These are phyloP conservation scores for Claviceps sp. DNA, from an alignment of 2,329 filamentous ascomycete species.

Conservation along the genomic window DNA sequence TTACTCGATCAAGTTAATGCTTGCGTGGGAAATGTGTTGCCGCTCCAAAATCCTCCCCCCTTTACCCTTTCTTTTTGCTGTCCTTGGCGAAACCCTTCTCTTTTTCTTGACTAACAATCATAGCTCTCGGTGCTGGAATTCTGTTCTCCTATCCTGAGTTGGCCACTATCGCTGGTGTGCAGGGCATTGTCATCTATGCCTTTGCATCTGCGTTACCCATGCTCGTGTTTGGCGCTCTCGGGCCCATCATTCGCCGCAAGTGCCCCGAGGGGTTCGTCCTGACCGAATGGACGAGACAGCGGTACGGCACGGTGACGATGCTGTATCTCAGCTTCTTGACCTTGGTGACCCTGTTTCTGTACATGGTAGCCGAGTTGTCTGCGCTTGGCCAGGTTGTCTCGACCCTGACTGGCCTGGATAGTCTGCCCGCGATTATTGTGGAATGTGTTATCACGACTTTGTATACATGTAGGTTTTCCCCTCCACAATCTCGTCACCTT, in stretches of 20 bases:
- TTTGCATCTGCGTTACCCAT: constrained; percentile 59
- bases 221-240: constrained; percentile 59
- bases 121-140: constrained; percentile 73
- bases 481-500: background rate
- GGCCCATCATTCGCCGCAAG: constrained; percentile 64
- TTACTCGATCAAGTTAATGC: constrained; percentile 98
- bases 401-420: constrained; percentile 60
- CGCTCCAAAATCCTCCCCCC: constrained; percentile 43
- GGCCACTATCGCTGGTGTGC: constrained; percentile 64
- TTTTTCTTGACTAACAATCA: constrained; percentile 27
- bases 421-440: constrained; percentile 63
- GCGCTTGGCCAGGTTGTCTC: constrained; percentile 68
- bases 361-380: constrained; percentile 77
- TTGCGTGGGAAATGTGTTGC: constrained; percentile 97
- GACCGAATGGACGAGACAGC: constrained; percentile 71
- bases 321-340: constrained; percentile 68
- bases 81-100: constrained; percentile 6
- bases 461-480: constrained; percentile 51
- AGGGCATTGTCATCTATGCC: constrained; percentile 66
- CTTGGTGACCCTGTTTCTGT: constrained; percentile 68
- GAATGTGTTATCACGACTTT: constrained; percentile 67
- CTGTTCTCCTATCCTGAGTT: constrained; percentile 74
- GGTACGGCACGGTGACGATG: constrained; percentile 56
- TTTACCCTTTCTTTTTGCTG: constrained; percentile 3
- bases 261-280: constrained; percentile 75